Base-by-base conservation (phyloP, 768 basidiomycete species). In the Collybia mongolica region DNA sequence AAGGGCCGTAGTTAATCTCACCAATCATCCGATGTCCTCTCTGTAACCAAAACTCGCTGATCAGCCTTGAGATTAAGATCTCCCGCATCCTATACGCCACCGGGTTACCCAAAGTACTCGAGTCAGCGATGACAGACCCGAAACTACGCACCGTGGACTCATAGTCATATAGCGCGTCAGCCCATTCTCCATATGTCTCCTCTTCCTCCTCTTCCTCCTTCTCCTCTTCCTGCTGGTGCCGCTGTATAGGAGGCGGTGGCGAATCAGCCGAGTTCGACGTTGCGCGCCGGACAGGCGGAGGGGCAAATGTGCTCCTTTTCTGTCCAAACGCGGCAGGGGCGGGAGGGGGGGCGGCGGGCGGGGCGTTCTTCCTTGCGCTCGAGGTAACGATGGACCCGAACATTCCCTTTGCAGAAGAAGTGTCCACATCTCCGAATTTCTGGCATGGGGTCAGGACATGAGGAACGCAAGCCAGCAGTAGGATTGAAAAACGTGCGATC, bases 11-110 rank as follows among this genome's bases (percentile, higher is more conserved):
- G 22, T 5, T 23, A 39, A 59, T n/a, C 83, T 17, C 52, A 90
- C 90, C 90, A 92, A 57, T 91, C 90, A 19, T 83, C 84, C 8
- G 87, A 88, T 5, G 83, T 81, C 56, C 72, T 75, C 55, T 85
- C 84, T 5, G 79, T 75, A 35, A 91, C 75, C 51, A 82, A 65
- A n/a, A 92, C 74, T 39, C 76, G 73, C 58, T 82, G 72, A 9
- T 79, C 77, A 44, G 76, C 80, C 38, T 73, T 70, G 49, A 92
- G 70, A 32, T 69, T 63, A 28, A 92, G 69, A 72, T 92, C 90
- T 5, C 76, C 84, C 15, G 83, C 63, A 53, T 90, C 89, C 89
- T 91, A 49, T 28, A 47, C 0, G 54, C 18, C n/a, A 44, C 9
- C n/a, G 17, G 8, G 17, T 14, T 2, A 8, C 11, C 17, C 17